Evolutionary conservation across 345 rosid genomes (phyloP).

Genomic region (Citrus hindsii): DNA sequence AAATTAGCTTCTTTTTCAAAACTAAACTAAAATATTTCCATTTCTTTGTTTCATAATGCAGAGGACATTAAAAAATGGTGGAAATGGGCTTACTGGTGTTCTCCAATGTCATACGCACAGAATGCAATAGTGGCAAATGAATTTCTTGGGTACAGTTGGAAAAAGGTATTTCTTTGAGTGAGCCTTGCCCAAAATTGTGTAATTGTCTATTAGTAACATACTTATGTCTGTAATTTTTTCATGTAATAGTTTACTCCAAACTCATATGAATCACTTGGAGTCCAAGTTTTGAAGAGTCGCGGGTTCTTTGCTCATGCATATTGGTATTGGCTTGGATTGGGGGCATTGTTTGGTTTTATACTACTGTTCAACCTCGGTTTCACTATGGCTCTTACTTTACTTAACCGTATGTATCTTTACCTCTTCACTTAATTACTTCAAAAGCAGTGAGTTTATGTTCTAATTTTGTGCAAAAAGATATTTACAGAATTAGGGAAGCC

Average conservation of each 20-base stretch:
- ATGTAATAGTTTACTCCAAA: slow-evolving; percentile 19
- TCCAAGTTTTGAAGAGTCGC: slow-evolving; percentile 38
- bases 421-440: slow-evolving; percentile 12
- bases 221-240: not conserved
- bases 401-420: slow-evolving; percentile 41
- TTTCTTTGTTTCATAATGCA: slow-evolving; percentile 10
- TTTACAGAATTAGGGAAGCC: slow-evolving; percentile 32
- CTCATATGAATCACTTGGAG: slow-evolving; percentile 35
- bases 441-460: not conserved
- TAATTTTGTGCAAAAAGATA: not conserved
- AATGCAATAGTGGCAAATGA: slow-evolving; percentile 47
- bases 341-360: slow-evolving; percentile 44
- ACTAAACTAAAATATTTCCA: not conserved
- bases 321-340: slow-evolving; percentile 72
- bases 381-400: slow-evolving; percentile 48
- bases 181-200: not conserved
- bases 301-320: slow-evolving; percentile 37
- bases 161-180: slow-evolving; percentile 28
- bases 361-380: slow-evolving; percentile 47
- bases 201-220: not conserved
- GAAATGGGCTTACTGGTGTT: slow-evolving; percentile 59
- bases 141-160: slow-evolving; percentile 51
- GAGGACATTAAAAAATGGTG: slow-evolving; percentile 54
- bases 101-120: slow-evolving; percentile 62
- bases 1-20: not conserved